These are phyloP conservation scores for Colletotrichum sp. DNA, from an alignment of 2,329 filamentous ascomycete species.

Conservation along the genomic window DNA sequence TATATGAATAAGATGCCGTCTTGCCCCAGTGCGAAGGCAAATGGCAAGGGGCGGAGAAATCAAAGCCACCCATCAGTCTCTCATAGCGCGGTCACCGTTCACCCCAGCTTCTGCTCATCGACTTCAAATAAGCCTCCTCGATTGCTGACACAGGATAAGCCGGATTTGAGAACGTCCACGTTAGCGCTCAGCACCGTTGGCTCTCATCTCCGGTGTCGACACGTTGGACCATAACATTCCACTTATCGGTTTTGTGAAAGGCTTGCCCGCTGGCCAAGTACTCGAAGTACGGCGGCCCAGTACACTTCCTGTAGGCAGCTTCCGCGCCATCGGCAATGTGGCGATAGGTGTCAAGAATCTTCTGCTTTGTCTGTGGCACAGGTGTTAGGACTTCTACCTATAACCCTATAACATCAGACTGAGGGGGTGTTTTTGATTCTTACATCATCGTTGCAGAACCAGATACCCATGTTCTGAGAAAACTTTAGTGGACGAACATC, in stretches of 20 bases:
- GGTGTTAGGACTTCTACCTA: background rate
- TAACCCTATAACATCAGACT: background rate
- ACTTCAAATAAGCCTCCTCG: background rate
- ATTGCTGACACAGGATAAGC: background rate
- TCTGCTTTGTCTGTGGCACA: background rate
- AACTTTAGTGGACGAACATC: background rate
- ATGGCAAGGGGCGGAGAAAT: background rate
- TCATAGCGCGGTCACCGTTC: background rate
- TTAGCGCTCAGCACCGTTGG: background rate
- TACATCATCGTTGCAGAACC: background rate
- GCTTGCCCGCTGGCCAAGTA: background rate
- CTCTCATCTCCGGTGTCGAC: background rate
- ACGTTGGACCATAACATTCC: background rate
- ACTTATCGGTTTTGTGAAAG: background rate
- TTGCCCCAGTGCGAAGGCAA: background rate
- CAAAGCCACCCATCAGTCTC: accelerated
- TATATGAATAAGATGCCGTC: accelerated
- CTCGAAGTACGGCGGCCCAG: background rate
- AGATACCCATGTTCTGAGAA: background rate
- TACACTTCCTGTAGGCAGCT: background rate
- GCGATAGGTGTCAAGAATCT: background rate
- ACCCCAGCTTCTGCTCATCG: accelerated
- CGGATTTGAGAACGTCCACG: background rate
- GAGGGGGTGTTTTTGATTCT: background rate
- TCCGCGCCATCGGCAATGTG: background rate